phyloP scores from a whole-genome alignment of 768 basidiomycete genomes.

The Lactarius psammicola region DNA sequence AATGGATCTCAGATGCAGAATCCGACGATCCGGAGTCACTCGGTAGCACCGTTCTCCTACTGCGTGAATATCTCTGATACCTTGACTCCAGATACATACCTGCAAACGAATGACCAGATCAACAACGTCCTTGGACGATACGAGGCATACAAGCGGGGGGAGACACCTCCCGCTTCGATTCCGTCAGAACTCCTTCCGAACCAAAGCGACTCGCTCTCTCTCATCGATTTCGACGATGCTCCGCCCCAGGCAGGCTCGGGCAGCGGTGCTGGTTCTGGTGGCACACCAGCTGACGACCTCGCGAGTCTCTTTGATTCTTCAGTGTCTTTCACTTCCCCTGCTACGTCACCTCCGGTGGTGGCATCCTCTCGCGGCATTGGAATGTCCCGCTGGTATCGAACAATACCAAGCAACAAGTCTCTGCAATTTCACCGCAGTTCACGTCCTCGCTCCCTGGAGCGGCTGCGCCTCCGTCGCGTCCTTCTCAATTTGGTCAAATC shows the following conservation, averaged over 20 bases:
- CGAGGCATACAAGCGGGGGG: conserved; percentile 91
- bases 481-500: conserved; percentile 27
- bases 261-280: conserved; percentile 30
- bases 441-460: conserved; percentile 15
- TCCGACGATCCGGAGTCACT: conserved; percentile 86
- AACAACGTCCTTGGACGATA: conserved; percentile 89
- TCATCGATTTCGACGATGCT: conserved; percentile 78
- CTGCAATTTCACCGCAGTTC: conserved; percentile 16
- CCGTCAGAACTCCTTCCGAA: conserved; percentile 55
- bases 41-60: conserved; percentile 44
- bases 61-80: conserved; percentile 10
- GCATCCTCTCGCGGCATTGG: conserved; percentile 14
- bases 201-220: conserved; percentile 42
- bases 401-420: conserved; percentile 7
- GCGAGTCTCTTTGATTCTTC: conserved; percentile 54
- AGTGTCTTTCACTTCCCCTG: conserved; percentile 6
- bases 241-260: conserved; percentile 26
- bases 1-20: conserved; percentile 95
- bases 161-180: conserved; percentile 67
- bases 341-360: conserved; percentile 1
- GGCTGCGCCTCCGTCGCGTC: not conserved
- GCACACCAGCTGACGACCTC: conserved; percentile 52
- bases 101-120: conserved; percentile 97
- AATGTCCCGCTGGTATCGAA: not conserved
- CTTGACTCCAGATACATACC: conserved; percentile 70